phyloP scores from a whole-genome alignment of 2,329 filamentous ascomycete species.

The Trichophyton simii region DNA sequence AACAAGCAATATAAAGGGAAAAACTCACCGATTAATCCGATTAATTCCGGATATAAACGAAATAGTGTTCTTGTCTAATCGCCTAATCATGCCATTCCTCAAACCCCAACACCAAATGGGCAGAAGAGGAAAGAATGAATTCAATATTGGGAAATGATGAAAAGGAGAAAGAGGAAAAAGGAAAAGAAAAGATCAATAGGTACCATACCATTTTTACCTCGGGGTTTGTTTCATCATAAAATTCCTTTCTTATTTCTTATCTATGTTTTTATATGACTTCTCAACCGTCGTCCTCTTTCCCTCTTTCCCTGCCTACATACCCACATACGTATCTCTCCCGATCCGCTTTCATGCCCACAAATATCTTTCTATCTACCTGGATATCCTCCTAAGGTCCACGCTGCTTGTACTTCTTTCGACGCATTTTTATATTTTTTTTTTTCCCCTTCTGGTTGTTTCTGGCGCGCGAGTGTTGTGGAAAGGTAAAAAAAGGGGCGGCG shows the following conservation, averaged over 20 bases:
- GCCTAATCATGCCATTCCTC: not conserved
- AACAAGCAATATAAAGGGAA: constrained; percentile 12
- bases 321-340: not conserved
- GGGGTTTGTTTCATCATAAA: not conserved
- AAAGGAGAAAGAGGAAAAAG: constrained; percentile 7
- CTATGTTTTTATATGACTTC: not conserved
- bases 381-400: not conserved
- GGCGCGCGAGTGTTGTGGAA: constrained; percentile 1
- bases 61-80: not conserved
- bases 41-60: constrained; percentile 13
- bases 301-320: not conserved
- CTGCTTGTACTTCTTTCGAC: not conserved
- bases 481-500: not conserved
- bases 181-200: not conserved
- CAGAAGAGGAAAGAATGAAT: constrained; percentile 13
- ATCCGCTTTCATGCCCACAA: not conserved
- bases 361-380: not conserved
- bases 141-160: constrained; percentile 6
- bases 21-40: not conserved
- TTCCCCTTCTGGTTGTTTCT: not conserved
- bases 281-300: not conserved
- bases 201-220: not conserved
- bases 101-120: constrained; percentile 6
- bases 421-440: not conserved
- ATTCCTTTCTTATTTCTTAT: not conserved